Percentiles rank a stretch among this genome's conserved stretches.
Conservation (phyloP, 352 stramenopile genomes). For the Phytophthora pini region DNA sequence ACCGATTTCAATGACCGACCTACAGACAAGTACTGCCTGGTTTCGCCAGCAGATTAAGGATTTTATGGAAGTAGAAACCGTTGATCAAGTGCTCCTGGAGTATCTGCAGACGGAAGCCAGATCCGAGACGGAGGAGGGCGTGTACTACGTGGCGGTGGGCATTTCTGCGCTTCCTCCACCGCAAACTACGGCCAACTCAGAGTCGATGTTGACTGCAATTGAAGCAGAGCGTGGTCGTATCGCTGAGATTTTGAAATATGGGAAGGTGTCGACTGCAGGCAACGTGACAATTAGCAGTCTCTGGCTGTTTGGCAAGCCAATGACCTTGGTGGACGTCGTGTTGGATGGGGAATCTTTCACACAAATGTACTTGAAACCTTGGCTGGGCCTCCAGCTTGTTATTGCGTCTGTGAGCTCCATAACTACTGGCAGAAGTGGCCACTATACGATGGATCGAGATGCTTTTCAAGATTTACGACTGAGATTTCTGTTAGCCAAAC, state of each 20-base stretch:
- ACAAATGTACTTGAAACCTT: conserved; percentile 35
- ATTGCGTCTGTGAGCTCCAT: conserved; percentile 9
- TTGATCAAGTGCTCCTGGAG: conserved; percentile 30
- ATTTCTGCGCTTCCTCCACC: conserved; percentile 31
- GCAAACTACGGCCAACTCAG: conserved; percentile 6
- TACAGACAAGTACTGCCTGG: conserved; percentile 19
- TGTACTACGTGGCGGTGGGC: conserved; percentile 21
- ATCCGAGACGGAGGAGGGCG: conserved; percentile 8
- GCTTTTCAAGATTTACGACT: conserved; percentile 26
- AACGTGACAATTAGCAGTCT: conserved; percentile 23
- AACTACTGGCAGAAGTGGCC: conserved; percentile 8
- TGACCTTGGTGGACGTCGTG: conserved; percentile 27
- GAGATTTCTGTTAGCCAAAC: conserved; percentile 19
- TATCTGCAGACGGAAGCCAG: conserved; percentile 26
- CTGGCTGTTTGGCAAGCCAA: conserved; percentile 21
- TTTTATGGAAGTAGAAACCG: conserved; percentile 18
- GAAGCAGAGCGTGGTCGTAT: conserved; percentile 30
- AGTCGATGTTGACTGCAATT: conserved; percentile 15
- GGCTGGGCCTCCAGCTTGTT: conserved; percentile 29
- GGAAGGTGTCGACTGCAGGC: not conserved
- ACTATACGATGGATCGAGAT: conserved; percentile 18
- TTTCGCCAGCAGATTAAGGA: conserved; percentile 27
- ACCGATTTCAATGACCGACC: conserved; percentile 14
- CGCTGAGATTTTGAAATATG: conserved; percentile 17
- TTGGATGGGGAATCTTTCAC: conserved; percentile 32